phyloP scores from a whole-genome alignment of 345 rosid species.

The Lumnitzera racemosa region DNA sequence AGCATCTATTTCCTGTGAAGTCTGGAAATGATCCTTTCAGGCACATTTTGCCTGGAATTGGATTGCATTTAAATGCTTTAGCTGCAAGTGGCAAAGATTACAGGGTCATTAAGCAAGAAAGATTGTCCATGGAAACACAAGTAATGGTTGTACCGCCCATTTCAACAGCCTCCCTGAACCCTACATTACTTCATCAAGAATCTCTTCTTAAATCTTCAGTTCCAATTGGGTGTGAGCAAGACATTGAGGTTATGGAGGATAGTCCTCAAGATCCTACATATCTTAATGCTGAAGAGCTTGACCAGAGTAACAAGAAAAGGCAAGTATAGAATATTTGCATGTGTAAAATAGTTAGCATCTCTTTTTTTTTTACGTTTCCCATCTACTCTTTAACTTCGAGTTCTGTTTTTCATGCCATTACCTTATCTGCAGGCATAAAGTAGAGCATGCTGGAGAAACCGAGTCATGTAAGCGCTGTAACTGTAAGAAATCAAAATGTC shows the following conservation, averaged over 20 bases:
- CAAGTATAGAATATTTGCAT: constrained; percentile 11
- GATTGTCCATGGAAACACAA: constrained; percentile 32
- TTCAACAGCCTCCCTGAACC: constrained; percentile 26
- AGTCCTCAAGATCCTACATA: constrained; percentile 31
- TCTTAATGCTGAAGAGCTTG: constrained; percentile 45
- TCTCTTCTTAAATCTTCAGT: constrained; percentile 25
- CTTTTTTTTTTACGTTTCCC: neutral
- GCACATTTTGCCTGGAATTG: constrained; percentile 75
- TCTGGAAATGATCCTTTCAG: constrained; percentile 36
- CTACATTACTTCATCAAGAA: constrained; percentile 33
- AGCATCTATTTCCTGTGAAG: constrained; percentile 32
- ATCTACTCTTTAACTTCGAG: constrained; percentile 6
- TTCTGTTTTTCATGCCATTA: constrained; percentile 26
- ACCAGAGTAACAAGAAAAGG: constrained; percentile 76
- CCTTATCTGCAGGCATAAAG: constrained; percentile 42
- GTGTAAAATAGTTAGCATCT: too few species aligned
- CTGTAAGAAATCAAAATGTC: constrained; percentile 94
- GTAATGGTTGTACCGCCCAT: constrained; percentile 21
- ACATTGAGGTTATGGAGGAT: constrained; percentile 41
- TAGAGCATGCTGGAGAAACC: constrained; percentile 57
- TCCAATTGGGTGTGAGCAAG: constrained; percentile 33
- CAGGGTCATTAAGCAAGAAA: constrained; percentile 31
- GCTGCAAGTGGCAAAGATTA: constrained; percentile 43
- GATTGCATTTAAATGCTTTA: constrained; percentile 86
- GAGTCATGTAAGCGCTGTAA: constrained; percentile 93